Percentiles rank a stretch among this genome's conserved stretches.
Evolutionary conservation across 2,329 filamentous ascomycete species (phyloP).

Genomic region (Pseudogymnoascus sp.): DNA sequence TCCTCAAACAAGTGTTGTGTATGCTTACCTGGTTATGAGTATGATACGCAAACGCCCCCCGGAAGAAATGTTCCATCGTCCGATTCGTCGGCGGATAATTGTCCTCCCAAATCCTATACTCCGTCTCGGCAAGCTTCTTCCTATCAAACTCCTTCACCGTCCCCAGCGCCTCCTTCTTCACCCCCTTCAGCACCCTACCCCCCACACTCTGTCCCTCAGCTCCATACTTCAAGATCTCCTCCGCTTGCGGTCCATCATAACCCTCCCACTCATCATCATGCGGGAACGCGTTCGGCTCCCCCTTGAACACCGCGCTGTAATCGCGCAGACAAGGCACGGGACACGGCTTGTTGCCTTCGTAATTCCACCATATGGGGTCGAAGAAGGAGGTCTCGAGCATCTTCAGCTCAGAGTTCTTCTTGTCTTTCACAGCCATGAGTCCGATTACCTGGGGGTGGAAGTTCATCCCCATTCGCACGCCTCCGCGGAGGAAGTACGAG

Average conservation of each 20-base stretch:
- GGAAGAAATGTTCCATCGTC: slow-evolving; percentile 46
- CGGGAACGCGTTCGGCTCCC: slow-evolving; percentile 33
- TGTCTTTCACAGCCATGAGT: slow-evolving; percentile 48
- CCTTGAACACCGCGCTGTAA: slow-evolving; percentile 44
- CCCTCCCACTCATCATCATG: slow-evolving; percentile 44
- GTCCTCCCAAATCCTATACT: slow-evolving; percentile 41
- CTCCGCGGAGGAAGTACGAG: slow-evolving; percentile 45
- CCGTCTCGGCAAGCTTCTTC: slow-evolving; percentile 26
- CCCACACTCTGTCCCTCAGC: background rate
- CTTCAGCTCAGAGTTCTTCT: slow-evolving; percentile 41
- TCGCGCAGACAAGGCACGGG: slow-evolving; percentile 46
- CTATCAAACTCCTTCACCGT: slow-evolving; percentile 18
- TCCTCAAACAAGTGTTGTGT: slow-evolving; percentile 11
- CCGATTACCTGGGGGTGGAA: slow-evolving; percentile 47
- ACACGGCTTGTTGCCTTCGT: slow-evolving; percentile 36
- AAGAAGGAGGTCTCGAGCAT: slow-evolving; percentile 51
- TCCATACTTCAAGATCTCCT: slow-evolving; percentile 18
- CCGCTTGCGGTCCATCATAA: slow-evolving; percentile 37
- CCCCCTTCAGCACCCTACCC: background rate
- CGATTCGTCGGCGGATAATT: slow-evolving; percentile 47
- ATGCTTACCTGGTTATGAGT: slow-evolving; percentile 45
- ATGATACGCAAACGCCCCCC: slow-evolving; percentile 48
- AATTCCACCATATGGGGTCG: slow-evolving; percentile 48
- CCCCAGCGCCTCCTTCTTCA: slow-evolving; percentile 15
- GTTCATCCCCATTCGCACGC: slow-evolving; percentile 48